Conservation (phyloP, 257 asterid genomes). For the Mitragyna speciosa region DNA sequence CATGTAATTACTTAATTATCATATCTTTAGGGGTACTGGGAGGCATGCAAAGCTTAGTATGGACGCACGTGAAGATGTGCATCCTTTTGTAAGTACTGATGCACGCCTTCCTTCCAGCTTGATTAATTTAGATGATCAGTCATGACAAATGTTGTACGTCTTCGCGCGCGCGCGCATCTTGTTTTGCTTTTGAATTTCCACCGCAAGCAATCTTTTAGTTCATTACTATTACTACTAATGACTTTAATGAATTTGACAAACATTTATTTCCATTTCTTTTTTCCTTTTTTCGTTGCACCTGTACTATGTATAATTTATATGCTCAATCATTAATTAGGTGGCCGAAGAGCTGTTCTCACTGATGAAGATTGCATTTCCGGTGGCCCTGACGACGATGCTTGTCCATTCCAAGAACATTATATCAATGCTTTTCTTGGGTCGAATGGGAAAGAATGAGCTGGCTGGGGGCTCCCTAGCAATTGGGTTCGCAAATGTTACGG, state of each 20-base stretch:
- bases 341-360: conserved; percentile 47
- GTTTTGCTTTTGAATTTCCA: too few relatives aligned
- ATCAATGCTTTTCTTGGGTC: conserved; percentile 82
- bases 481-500: conserved; percentile 79
- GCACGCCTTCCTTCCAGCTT: conserved; percentile 14
- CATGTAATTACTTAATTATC: conserved; percentile 5
- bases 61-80: conserved; percentile 16
- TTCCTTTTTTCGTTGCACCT: background rate
- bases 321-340: conserved; percentile 37
- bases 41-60: background rate
- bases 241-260: background rate
- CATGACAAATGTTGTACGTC: too few relatives aligned
- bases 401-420: conserved; percentile 69
- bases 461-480: conserved; percentile 88
- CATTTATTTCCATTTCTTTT: background rate
- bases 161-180: too few relatives aligned
- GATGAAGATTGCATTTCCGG: conserved; percentile 62
- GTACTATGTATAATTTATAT: too few relatives aligned
- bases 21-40: background rate
- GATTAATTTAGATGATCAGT: background rate
- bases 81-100: background rate
- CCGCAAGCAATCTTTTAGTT: background rate
- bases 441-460: conserved; percentile 63
- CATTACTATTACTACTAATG: background rate
- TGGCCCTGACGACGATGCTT: conserved; percentile 68